A percentile compares a stretch with the other conserved stretches of the same genome.
Conservation (phyloP, 176 grass and related monocot species). For the Elaeis guineensis region DNA sequence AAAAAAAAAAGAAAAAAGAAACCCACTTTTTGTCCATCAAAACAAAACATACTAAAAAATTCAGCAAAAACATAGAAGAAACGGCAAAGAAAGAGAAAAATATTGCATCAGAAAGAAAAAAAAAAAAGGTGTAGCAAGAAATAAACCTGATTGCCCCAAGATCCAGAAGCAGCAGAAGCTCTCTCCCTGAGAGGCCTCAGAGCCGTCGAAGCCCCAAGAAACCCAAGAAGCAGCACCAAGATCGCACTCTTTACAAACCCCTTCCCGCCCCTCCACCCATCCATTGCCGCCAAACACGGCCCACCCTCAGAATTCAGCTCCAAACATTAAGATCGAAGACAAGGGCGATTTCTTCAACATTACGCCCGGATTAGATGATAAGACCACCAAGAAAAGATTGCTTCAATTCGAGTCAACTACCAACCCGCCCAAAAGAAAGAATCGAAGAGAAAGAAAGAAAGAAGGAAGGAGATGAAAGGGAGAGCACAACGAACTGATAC, state of each 20-base stretch:
- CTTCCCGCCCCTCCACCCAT: slow-evolving; percentile 19
- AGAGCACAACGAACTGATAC: slow-evolving; percentile 31
- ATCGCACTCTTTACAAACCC: background rate
- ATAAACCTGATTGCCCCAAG: slow-evolving; percentile 82
- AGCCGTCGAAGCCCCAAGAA: slow-evolving; percentile 29
- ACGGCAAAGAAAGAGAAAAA: too few species aligned
- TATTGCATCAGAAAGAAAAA: background rate
- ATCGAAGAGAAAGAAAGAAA: slow-evolving; percentile 6
- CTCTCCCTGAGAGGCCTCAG: slow-evolving; percentile 74
- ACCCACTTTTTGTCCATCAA: too few species aligned
- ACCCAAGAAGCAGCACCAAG: slow-evolving; percentile 18
- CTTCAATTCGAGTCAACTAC: slow-evolving; percentile 36
- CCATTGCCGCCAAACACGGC: slow-evolving; percentile 6
- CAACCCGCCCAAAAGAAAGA: slow-evolving; percentile 32
- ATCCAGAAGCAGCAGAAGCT: slow-evolving; percentile 29
- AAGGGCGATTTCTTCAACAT: slow-evolving; percentile 4
- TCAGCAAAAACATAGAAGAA: too few species aligned
- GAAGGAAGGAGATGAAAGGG: slow-evolving; percentile 17
- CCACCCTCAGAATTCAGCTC: background rate
- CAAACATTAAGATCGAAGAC: background rate
- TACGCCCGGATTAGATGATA: background rate
- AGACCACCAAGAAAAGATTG: slow-evolving; percentile 19
- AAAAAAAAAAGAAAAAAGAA: too few species aligned
- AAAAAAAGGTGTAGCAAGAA: slow-evolving; percentile 1
- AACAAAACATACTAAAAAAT: too few species aligned